Percentiles rank a stretch among this genome's conserved stretches.
Evolutionary conservation across 768 basidiomycete species (phyloP).

Genomic region (Cantharellus cinnabarinus): DNA sequence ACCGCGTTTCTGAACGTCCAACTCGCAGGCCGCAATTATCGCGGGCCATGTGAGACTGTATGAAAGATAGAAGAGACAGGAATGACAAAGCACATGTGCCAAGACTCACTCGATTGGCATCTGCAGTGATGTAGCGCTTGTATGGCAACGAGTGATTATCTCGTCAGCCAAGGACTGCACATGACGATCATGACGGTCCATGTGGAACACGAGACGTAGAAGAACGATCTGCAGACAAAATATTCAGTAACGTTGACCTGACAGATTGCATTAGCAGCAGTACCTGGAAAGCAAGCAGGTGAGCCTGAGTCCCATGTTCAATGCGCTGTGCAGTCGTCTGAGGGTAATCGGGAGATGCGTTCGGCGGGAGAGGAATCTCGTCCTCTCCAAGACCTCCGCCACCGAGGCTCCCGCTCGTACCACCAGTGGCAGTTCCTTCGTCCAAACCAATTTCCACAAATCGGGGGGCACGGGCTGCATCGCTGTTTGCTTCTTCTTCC

Average conservation of each 20-base stretch:
- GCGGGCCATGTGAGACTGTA: slow-evolving; percentile 17
- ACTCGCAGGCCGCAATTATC: slow-evolving; percentile 14
- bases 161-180: slow-evolving; percentile 15
- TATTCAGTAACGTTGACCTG: slow-evolving; percentile 5
- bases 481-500: slow-evolving; percentile 11
- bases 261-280: background rate
- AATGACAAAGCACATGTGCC: background rate
- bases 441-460: background rate
- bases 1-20: slow-evolving; percentile 8
- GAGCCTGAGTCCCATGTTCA: slow-evolving; percentile 19
- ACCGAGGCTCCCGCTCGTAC: too few species aligned
- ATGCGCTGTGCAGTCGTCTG: slow-evolving; percentile 7
- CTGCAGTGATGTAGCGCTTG: slow-evolving; percentile 13
- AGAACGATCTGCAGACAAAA: slow-evolving; percentile 15
- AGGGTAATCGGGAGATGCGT: background rate
- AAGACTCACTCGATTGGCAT: slow-evolving; percentile 19
- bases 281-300: slow-evolving; percentile 20
- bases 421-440: background rate
- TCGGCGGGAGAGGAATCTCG: background rate
- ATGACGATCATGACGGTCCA: slow-evolving; percentile 13
- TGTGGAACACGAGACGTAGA: slow-evolving; percentile 17
- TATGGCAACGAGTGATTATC: slow-evolving; percentile 15
- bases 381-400: too few species aligned
- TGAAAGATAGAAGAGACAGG: background rate
- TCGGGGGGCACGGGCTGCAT: background rate